These are phyloP conservation scores for Amesomyces nigricolor DNA, from an alignment of 2,329 filamentous ascomycete genomes.

Conservation along the genomic window DNA sequence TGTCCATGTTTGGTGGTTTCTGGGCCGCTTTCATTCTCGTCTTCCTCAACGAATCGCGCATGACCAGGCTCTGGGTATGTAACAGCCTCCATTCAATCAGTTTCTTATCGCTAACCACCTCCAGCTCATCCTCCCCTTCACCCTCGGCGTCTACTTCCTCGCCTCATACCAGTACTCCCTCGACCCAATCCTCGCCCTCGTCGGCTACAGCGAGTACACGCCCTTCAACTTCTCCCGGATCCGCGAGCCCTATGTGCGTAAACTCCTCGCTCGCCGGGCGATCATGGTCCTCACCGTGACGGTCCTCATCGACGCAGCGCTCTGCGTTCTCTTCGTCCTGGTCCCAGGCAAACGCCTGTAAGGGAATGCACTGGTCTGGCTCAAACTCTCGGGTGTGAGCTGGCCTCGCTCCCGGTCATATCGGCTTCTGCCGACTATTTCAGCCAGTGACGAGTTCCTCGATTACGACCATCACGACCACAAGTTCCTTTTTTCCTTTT, in stretches of 20 bases:
- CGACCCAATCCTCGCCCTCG: slow-evolving; percentile 80
- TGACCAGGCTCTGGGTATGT: slow-evolving; percentile 78
- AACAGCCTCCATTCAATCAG: background rate
- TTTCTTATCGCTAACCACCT: slow-evolving; percentile 18
- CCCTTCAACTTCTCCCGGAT: slow-evolving; percentile 87
- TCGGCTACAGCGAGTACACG: slow-evolving; percentile 94
- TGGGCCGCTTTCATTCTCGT: slow-evolving; percentile 94
- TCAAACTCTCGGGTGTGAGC: slow-evolving; percentile 9
- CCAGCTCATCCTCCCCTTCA: slow-evolving; percentile 77
- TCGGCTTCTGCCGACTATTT: background rate
- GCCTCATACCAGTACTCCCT: slow-evolving; percentile 93
- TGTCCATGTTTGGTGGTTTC: slow-evolving; percentile 84
- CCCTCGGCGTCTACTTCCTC: slow-evolving; percentile 81
- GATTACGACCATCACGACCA: slow-evolving; percentile 22
- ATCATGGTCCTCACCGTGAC: slow-evolving; percentile 75
- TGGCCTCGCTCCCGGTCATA: slow-evolving; percentile 13
- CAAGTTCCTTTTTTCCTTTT: background rate
- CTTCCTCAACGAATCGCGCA: slow-evolving; percentile 72
- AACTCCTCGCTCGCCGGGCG: slow-evolving; percentile 76
- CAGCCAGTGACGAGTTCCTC: background rate
- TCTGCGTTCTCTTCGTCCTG: slow-evolving; percentile 87
- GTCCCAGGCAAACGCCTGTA: slow-evolving; percentile 82
- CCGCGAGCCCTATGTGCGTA: slow-evolving; percentile 84
- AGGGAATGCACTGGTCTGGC: slow-evolving; percentile 16
- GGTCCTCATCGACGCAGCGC: slow-evolving; percentile 67